Evolutionary conservation across 108 stramenopile genomes (phyloP).

Genomic region (Asterionellopsis glacialis): DNA sequence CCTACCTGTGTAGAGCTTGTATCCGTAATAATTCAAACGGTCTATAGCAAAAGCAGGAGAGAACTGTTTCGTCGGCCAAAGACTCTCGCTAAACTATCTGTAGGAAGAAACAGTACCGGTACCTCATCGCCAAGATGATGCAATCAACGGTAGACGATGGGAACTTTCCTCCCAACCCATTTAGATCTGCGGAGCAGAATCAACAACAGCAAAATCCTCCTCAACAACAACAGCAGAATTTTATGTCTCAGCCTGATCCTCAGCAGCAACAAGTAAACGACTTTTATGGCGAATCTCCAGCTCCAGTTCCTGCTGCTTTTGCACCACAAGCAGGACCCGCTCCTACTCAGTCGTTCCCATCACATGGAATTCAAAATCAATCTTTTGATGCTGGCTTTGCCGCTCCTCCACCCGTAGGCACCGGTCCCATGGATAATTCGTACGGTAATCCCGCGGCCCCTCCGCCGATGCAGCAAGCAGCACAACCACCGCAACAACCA

Average conservation of each 20-base stretch:
- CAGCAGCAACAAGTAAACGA: no score
- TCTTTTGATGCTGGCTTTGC: no score
- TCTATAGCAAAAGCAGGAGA: no score
- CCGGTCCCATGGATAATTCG: conserved; percentile 15
- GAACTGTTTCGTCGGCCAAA: no score
- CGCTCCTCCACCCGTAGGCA: not conserved
- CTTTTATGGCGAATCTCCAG: conserved; percentile 3
- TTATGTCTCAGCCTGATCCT: not conserved
- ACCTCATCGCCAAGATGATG: conserved; percentile 23
- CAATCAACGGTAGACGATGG: conserved; percentile 22
- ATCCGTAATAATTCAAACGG: no score
- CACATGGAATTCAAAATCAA: no score
- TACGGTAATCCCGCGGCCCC: not conserved
- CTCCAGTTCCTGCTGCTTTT: conserved; percentile 9
- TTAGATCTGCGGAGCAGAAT: conserved; percentile 10
- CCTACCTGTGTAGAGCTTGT: no score
- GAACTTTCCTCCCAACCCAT: conserved; percentile 34
- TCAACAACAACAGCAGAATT: conserved; percentile 6
- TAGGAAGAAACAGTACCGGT: no score
- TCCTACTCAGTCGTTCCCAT: not conserved
- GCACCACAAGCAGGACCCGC: conserved; percentile 7
- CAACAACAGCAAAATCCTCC: conserved; percentile 2
- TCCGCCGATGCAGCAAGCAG: not conserved
- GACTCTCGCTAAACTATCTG: no score
- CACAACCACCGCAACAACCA: conserved; percentile 9